A percentile compares a stretch with the other conserved stretches of the same genome.
These are phyloP conservation scores for Pecoramyces ruminantium DNA, from an alignment of 192 early-diverging fungal genomes.

Conservation along the genomic window DNA sequence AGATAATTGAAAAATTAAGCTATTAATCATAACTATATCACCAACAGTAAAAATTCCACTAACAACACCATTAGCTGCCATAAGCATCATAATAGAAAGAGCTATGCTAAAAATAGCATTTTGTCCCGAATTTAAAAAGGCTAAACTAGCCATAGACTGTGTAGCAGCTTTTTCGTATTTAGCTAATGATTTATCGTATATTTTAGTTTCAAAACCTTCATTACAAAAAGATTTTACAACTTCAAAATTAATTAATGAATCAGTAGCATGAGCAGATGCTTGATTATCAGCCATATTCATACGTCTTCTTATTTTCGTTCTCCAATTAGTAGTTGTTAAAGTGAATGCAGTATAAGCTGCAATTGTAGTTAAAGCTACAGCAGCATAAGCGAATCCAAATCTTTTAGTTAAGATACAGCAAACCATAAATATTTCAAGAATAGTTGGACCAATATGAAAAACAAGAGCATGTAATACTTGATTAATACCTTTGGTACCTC, in stretches of 20 bases:
- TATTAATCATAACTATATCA: conserved; percentile 97
- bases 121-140: conserved; percentile 89
- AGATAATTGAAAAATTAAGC: conserved; percentile 92
- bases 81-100: conserved; percentile 88
- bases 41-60: conserved; percentile 74
- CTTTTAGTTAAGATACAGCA: conserved; percentile 70
- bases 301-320: conserved; percentile 55
- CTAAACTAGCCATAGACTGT: conserved; percentile 71
- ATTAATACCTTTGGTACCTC: conserved; percentile 87
- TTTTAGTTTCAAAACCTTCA: conserved; percentile 72
- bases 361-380: conserved; percentile 63
- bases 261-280: conserved; percentile 83
- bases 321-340: conserved; percentile 68
- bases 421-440: conserved; percentile 87
- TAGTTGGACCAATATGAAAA: conserved; percentile 87
- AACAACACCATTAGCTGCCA: conserved; percentile 77
- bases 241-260: conserved; percentile 94
- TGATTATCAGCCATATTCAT: conserved; percentile 94
- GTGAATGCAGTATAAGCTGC: conserved; percentile 33
- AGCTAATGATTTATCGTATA: conserved; percentile 70
- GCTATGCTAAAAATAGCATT: conserved; percentile 85
- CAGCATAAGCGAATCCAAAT: conserved; percentile 30
- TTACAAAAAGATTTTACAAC: conserved; percentile 95
- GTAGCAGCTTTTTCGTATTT: conserved; percentile 93
- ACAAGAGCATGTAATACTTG: conserved; percentile 88